Evolutionary conservation across 306 rosid genomes (phyloP).

Genomic region (Dalbergia cochinchinensis): DNA sequence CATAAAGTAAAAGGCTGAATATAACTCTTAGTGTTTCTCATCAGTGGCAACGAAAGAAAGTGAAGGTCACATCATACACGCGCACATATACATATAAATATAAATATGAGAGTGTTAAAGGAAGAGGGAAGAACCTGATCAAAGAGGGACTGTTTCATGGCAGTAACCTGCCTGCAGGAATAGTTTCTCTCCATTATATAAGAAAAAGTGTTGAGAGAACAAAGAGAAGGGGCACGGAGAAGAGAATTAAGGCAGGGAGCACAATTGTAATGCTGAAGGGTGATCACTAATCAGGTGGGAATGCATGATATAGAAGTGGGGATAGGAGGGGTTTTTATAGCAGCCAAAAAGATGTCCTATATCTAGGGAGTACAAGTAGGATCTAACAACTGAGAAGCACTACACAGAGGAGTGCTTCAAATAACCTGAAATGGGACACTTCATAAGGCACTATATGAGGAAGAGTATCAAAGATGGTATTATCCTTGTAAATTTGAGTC

Average conservation of each 20-base stretch:
- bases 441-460: neutral
- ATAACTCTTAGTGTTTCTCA: too few species aligned
- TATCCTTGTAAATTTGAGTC: too few species aligned
- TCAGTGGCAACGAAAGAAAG: neutral
- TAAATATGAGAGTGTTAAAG: neutral
- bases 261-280: neutral
- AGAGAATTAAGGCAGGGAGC: slow-evolving; percentile 2
- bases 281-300: neutral
- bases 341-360: slow-evolving; percentile 24
- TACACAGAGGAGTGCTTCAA: neutral
- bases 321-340: slow-evolving; percentile 55
- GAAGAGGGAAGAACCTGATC: slow-evolving; percentile 65
- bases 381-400: neutral
- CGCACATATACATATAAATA: too few species aligned
- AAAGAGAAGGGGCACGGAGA: neutral
- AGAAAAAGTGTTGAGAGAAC: neutral
- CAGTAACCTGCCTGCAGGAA: slow-evolving; percentile 59
- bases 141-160: slow-evolving; percentile 83
- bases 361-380: neutral
- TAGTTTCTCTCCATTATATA: slow-evolving; percentile 68
- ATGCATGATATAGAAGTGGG: slow-evolving; percentile 43
- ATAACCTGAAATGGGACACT: slow-evolving; percentile 2
- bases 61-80: too few species aligned
- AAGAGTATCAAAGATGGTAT: neutral
- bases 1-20: too few species aligned